A percentile compares a stretch with the other conserved stretches of the same genome.
Evolutionary conservation across 306 rosid species (phyloP).

Genomic region (Lithocarpus polystachyus): DNA sequence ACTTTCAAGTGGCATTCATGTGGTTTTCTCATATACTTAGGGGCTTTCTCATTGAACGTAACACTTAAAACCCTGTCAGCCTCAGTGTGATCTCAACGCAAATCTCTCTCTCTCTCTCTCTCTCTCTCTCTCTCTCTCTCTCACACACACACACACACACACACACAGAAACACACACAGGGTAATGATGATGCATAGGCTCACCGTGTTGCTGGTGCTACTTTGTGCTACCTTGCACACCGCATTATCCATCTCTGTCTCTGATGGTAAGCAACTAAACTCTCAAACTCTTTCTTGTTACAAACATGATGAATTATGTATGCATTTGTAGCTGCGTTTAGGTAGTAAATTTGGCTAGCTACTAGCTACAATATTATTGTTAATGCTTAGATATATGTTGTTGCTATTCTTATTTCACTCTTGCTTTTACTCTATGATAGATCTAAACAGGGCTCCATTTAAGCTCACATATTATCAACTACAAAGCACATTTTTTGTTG

Average conservation of each 20-base stretch:
- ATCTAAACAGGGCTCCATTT: too few relatives aligned
- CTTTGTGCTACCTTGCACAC: constrained; percentile 39
- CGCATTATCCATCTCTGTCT: constrained; percentile 22
- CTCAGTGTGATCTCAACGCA: constrained; percentile 16
- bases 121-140: background rate
- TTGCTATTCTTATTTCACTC: too few relatives aligned
- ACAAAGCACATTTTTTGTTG: background rate
- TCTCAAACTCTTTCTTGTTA: background rate
- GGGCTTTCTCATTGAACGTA: constrained; percentile 27
- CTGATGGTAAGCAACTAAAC: constrained; percentile 34
- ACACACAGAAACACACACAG: background rate
- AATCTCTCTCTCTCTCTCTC: background rate
- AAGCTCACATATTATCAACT: too few relatives aligned
- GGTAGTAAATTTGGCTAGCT: too few relatives aligned
- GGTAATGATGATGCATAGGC: constrained; percentile 35
- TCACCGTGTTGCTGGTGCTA: constrained; percentile 33
- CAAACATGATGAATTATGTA: background rate
- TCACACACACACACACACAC: background rate
- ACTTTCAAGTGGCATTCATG: constrained; percentile 43
- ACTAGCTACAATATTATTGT: too few relatives aligned
- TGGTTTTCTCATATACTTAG: constrained; percentile 21
- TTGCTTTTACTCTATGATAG: too few relatives aligned
- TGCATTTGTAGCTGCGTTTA: background rate
- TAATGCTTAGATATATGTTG: too few relatives aligned
- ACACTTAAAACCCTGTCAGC: constrained; percentile 40